A percentile compares a stretch with the other conserved stretches of the same genome.
These are phyloP conservation scores for Paratinospora sagittata DNA, from an alignment of 164 flowering plant genomes.

Conservation along the genomic window DNA sequence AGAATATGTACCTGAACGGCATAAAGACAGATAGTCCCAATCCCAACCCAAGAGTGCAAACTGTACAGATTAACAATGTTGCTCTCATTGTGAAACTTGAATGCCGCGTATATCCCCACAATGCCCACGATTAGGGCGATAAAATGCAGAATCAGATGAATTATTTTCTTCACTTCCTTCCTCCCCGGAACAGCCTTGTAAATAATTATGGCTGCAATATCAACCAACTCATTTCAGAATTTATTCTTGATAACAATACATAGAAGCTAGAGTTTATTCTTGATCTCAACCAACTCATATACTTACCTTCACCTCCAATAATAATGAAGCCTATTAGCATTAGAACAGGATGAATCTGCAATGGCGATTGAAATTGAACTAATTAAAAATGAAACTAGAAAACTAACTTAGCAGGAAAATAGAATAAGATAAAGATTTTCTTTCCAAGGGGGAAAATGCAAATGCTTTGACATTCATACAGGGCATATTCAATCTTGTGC, in stretches of 20 bases:
- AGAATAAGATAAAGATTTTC: background rate
- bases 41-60: conserved; percentile 93
- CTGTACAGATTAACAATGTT: conserved; percentile 80
- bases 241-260: background rate
- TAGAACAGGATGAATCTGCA: conserved; percentile 89
- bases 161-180: conserved; percentile 67
- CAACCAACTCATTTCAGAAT: conserved; percentile 11
- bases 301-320: conserved; percentile 92
- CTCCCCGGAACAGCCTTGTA: conserved; percentile 65
- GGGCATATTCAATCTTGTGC: no score
- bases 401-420: background rate
- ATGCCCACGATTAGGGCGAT: conserved; percentile 72
- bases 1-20: conserved; percentile 65
- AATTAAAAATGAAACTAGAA: background rate
- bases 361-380: background rate
- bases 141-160: conserved; percentile 72
- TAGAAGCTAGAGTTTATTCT: no score
- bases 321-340: conserved; percentile 87
- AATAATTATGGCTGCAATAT: conserved; percentile 72
- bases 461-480: background rate
- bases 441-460: background rate
- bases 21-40: conserved; percentile 61
- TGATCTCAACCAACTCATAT: background rate
- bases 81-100: conserved; percentile 83
- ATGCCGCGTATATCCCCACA: conserved; percentile 68